Percentiles rank a stretch among this genome's conserved stretches.
Conservation (phyloP, 352 stramenopile species). For the Phytophthora podocarpi region DNA sequence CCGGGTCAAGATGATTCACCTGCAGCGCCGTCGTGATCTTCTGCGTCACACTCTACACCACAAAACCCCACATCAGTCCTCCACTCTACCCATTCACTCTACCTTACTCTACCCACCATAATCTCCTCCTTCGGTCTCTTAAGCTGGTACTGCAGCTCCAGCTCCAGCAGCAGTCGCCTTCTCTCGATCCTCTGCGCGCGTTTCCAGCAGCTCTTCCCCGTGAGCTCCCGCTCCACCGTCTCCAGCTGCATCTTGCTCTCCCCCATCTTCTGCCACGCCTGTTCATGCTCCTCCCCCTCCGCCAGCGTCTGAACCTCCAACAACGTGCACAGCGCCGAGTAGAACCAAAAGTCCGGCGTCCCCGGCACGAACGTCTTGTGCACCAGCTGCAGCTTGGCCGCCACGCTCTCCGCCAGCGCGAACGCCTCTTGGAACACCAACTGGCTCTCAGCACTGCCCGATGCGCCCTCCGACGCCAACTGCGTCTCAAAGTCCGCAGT, state of each 20-base stretch:
- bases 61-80: slow-evolving; percentile 1
- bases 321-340: slow-evolving; percentile 37
- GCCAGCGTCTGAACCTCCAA: slow-evolving; percentile 46
- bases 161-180: slow-evolving; percentile 42
- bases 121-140: slow-evolving; percentile 28
- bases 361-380: slow-evolving; percentile 21
- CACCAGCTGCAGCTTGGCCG: slow-evolving; percentile 37
- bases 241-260: slow-evolving; percentile 22
- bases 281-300: slow-evolving; percentile 13
- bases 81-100: not conserved
- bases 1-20: slow-evolving; percentile 25
- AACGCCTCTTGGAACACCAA: slow-evolving; percentile 40
- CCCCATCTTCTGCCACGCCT: slow-evolving; percentile 27
- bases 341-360: slow-evolving; percentile 35
- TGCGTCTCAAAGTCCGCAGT: slow-evolving; percentile 19
- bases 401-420: slow-evolving; percentile 27
- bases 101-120: slow-evolving; percentile 10
- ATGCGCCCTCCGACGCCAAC: slow-evolving; percentile 30
- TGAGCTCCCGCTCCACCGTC: slow-evolving; percentile 31
- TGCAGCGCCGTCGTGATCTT: slow-evolving; percentile 29
- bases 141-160: slow-evolving; percentile 47
- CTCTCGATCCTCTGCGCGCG: slow-evolving; percentile 40
- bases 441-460: slow-evolving; percentile 18
- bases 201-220: slow-evolving; percentile 13
- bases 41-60: slow-evolving; percentile 27